Evolutionary conservation across 1,139 yeast genomes (phyloP).

Genomic region (Taphrina sp.): DNA sequence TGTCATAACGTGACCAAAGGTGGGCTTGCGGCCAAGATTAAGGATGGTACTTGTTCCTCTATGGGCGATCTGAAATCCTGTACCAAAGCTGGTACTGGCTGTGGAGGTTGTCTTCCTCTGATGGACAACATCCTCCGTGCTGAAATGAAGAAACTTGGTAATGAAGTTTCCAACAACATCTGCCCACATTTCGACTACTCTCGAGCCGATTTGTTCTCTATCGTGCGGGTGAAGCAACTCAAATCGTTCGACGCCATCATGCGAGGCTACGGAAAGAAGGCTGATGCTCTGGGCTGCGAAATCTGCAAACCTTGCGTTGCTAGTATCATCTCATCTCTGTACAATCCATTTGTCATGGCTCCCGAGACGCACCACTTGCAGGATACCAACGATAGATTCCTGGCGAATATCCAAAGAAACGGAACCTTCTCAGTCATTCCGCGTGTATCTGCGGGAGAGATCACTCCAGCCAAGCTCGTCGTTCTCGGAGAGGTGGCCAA

Average conservation of each 20-base stretch:
- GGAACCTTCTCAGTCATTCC: constrained; percentile 46
- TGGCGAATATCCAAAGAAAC: constrained; percentile 46
- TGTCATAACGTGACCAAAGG: constrained; percentile 45
- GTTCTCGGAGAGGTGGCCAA: constrained; percentile 44
- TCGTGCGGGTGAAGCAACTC: constrained; percentile 44
- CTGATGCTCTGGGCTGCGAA: constrained; percentile 44
- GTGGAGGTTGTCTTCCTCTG: constrained; percentile 46
- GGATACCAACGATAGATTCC: constrained; percentile 45
- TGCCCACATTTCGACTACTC: constrained; percentile 45
- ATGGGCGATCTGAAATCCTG: constrained; percentile 43
- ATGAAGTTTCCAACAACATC: constrained; percentile 42
- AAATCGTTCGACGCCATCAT: constrained; percentile 42
- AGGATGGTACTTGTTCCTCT: constrained; percentile 42
- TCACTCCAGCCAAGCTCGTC: constrained; percentile 45
- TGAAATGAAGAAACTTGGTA: constrained; percentile 45
- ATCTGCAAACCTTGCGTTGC: constrained; percentile 46
- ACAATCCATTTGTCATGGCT: constrained; percentile 43
- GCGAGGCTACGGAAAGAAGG: constrained; percentile 41
- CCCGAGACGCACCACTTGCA: constrained; percentile 44
- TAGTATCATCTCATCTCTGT: constrained; percentile 44
- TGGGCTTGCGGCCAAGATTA: constrained; percentile 41
- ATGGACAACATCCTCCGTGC: constrained; percentile 44
- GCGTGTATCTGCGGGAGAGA: constrained; percentile 46
- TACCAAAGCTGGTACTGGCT: constrained; percentile 46
- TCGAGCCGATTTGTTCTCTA: constrained; percentile 44